These are phyloP conservation scores for Conticribra weissflogii DNA, from an alignment of 108 stramenopile species.

Conservation along the genomic window DNA sequence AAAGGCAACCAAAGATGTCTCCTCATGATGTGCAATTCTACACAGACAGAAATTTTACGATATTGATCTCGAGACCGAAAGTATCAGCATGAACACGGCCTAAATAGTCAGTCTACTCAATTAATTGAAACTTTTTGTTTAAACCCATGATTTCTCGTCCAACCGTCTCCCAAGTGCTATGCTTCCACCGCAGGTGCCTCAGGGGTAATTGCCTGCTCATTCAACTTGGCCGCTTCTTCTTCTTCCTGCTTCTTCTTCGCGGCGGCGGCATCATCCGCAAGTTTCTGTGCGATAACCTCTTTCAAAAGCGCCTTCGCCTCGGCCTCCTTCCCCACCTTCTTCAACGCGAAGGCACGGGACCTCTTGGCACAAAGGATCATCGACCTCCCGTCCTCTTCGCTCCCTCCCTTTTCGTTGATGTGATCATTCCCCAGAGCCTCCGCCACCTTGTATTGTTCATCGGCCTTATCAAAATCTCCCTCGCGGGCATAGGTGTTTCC, in stretches of 20 bases:
- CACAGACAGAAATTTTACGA: too few species aligned
- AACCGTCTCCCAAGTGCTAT: neutral
- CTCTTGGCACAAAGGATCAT: constrained; percentile 83
- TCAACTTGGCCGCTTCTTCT: constrained; percentile 1
- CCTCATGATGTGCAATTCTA: too few species aligned
- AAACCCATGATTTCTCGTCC: too few species aligned
- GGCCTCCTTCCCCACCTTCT: constrained; percentile 75
- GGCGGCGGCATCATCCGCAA: constrained; percentile 66
- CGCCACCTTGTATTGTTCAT: constrained; percentile 72
- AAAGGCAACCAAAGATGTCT: too few species aligned
- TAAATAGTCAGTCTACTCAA: too few species aligned
- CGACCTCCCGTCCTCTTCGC: constrained; percentile 82
- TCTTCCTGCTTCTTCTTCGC: constrained; percentile 74
- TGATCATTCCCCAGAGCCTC: constrained; percentile 83
- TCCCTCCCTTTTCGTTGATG: constrained; percentile 69
- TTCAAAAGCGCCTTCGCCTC: constrained; percentile 79
- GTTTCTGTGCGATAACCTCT: constrained; percentile 78
- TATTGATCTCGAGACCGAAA: too few species aligned
- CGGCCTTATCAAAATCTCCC: constrained; percentile 75
- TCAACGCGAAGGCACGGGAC: constrained; percentile 80
- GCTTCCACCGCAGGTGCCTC: neutral
- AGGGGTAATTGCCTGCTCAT: neutral
- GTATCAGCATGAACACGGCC: too few species aligned
- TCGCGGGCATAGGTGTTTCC: constrained; percentile 83
- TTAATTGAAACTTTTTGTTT: too few species aligned